Base-by-base conservation (phyloP, 2,329 filamentous ascomycete species). In the Ophiostoma sp. region DNA sequence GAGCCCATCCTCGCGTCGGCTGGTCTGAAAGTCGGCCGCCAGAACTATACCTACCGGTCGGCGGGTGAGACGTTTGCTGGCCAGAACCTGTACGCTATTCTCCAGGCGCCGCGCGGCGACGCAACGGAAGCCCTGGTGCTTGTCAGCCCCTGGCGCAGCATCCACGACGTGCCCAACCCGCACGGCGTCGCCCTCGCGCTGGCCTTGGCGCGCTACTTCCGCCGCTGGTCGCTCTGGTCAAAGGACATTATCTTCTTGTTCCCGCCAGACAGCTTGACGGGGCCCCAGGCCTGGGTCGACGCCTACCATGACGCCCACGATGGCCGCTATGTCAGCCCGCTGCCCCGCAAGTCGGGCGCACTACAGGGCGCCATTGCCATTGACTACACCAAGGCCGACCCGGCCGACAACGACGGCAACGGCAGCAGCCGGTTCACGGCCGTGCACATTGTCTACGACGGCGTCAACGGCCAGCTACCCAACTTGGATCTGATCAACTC, bases 401-500 rank as follows among this genome's bases (percentile, higher is more conserved):
- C 25, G 45, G 57, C 55, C 33, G 59, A 52, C 55, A 33, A 69
- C 3, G 45, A 55, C 66, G 22, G 19, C 25, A 52, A 50, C 61
- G 61, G 36, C 52, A 33, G 25, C 50, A 36, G 92, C 75, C 89
- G 91, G 25, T 99, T 98, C 81, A 91, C 97, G 77, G 92, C 92
- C 71, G 84, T 99, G 39, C 95, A 98, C 79, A 90, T 99, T 71
- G 89, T 96, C 36, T 99, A 99, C 80, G 96, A 99, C 80, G 96
- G 96, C 31, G 90, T 96, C 78, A 99, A 99, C 80, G 96, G 96
- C 2, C 95, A 98, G 79, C 86, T 99, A 55, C 95, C 96, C 0
- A 99, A 99, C 78, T 87, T 99, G 3, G 96, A 99, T 81, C 88
- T 99, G 33, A 92, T 99, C 84, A 99, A 99, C 83, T 97, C 94